Evolutionary conservation across 1,139 yeast genomes (phyloP).

Genomic region (Pichia sp.): DNA sequence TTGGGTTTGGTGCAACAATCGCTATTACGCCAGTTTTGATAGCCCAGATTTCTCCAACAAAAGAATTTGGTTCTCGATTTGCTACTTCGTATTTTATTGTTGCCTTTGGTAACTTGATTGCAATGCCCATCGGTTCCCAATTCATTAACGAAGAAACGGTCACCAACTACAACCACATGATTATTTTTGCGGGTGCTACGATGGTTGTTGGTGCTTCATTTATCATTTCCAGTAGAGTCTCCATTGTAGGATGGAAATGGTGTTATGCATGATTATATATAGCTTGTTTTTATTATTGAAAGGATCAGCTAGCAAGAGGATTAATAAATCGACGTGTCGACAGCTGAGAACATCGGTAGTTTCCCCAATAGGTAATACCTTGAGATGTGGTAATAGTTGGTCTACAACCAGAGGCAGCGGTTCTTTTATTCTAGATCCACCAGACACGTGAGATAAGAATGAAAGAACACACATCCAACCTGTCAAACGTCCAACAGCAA

Average conservation of each 20-base stretch:
- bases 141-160: conserved; percentile 38
- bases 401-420: too few relatives aligned
- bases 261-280: too few relatives aligned
- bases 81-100: conserved; percentile 68
- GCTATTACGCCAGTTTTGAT: conserved; percentile 39
- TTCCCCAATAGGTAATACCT: too few relatives aligned
- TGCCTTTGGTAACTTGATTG: conserved; percentile 54
- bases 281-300: too few relatives aligned
- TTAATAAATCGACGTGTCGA: too few relatives aligned
- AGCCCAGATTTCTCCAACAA: conserved; percentile 63
- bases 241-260: conserved; percentile 35
- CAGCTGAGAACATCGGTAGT: too few relatives aligned
- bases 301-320: too few relatives aligned
- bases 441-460: too few relatives aligned
- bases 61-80: conserved; percentile 64
- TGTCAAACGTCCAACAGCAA: too few relatives aligned
- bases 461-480: too few relatives aligned
- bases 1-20: conserved; percentile 31
- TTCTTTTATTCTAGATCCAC: too few relatives aligned
- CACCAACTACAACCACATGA: conserved; percentile 33
- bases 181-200: conserved; percentile 36
- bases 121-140: conserved; percentile 55
- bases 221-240: conserved; percentile 35
- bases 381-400: too few relatives aligned
- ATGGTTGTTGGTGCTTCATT: conserved; percentile 30